Percentiles rank a stretch among this genome's conserved stretches.
Conservation (phyloP, 257 asterid genomes). For the Solanum peruvianum region DNA sequence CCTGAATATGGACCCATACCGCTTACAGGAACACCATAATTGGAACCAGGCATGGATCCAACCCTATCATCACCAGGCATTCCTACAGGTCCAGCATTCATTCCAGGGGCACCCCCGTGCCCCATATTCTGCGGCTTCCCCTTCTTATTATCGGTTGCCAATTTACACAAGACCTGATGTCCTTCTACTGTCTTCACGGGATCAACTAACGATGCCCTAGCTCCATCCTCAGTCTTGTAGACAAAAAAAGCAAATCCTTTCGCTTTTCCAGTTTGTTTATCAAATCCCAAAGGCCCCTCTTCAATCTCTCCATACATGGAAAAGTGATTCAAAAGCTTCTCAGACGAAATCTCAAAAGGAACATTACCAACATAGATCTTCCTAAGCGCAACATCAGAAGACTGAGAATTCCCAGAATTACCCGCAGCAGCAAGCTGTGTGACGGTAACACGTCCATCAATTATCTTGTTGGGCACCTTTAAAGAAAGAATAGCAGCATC, state of each 20-base stretch:
- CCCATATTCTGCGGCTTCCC: conserved; percentile 57
- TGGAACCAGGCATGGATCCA: conserved; percentile 19
- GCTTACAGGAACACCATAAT: conserved; percentile 35
- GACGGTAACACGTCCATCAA: conserved; percentile 92
- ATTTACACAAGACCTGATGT: conserved; percentile 76
- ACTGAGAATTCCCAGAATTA: conserved; percentile 44
- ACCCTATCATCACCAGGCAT: conserved; percentile 20
- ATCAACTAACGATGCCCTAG: conserved; percentile 61
- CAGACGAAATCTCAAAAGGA: conserved; percentile 81
- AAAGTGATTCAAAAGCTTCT: conserved; percentile 61
- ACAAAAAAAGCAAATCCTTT: conserved; percentile 95
- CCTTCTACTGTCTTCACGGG: conserved; percentile 76
- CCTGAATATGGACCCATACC: conserved; percentile 36
- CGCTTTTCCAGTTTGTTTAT: conserved; percentile 90
- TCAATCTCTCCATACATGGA: conserved; percentile 84
- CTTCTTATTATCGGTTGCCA: conserved; percentile 87
- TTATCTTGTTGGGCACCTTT: conserved; percentile 77
- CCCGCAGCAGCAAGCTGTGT: conserved; percentile 87
- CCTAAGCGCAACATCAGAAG: conserved; percentile 60
- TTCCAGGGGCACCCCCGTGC: conserved; percentile 41
- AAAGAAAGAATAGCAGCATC: conserved; percentile 75
- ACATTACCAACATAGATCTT: conserved; percentile 94
- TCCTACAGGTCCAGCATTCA: conserved; percentile 41
- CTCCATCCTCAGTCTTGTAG: conserved; percentile 89
- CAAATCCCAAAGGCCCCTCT: conserved; percentile 97